Evolutionary conservation across 495 filamentous ascomycete species (phyloP).

Genomic region (Aspergillus baeticus): DNA sequence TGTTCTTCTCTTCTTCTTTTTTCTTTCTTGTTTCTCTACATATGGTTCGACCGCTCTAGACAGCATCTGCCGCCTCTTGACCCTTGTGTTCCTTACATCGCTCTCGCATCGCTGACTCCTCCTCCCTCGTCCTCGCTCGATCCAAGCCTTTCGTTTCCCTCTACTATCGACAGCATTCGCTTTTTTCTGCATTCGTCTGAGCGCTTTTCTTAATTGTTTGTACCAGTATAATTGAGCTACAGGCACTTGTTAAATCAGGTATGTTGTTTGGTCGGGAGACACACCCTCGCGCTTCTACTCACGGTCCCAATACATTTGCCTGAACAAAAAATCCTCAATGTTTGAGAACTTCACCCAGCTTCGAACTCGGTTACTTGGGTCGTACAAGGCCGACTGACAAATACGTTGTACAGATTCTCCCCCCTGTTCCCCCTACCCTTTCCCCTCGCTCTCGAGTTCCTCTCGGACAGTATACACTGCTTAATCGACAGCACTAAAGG

Average conservation of each 20-base stretch:
- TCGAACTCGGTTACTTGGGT: slow-evolving; percentile 15
- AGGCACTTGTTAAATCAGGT: slow-evolving; percentile 41
- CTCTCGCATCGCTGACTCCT: slow-evolving; percentile 18
- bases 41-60: slow-evolving; percentile 40
- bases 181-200: slow-evolving; percentile 28
- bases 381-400: slow-evolving; percentile 25
- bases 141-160: slow-evolving; percentile 38
- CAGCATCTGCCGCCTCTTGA: slow-evolving; percentile 26
- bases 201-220: slow-evolving; percentile 29
- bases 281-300: no score
- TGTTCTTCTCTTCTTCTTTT: slow-evolving; percentile 6
- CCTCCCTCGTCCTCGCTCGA: slow-evolving; percentile 24
- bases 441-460: slow-evolving; percentile 21
- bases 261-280: slow-evolving; percentile 12
- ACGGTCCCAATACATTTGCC: no score
- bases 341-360: slow-evolving; percentile 16
- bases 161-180: slow-evolving; percentile 33
- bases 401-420: slow-evolving; percentile 24
- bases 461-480: slow-evolving; percentile 14
- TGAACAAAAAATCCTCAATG: slow-evolving; percentile 12
- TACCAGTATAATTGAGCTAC: slow-evolving; percentile 39
- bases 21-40: slow-evolving; percentile 24
- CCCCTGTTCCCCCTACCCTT: slow-evolving; percentile 16
- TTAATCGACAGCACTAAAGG: slow-evolving; percentile 4
- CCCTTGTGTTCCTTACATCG: slow-evolving; percentile 30